These are phyloP conservation scores for Neurospora intermedia DNA, from an alignment of 495 filamentous ascomycete species.

Conservation along the genomic window DNA sequence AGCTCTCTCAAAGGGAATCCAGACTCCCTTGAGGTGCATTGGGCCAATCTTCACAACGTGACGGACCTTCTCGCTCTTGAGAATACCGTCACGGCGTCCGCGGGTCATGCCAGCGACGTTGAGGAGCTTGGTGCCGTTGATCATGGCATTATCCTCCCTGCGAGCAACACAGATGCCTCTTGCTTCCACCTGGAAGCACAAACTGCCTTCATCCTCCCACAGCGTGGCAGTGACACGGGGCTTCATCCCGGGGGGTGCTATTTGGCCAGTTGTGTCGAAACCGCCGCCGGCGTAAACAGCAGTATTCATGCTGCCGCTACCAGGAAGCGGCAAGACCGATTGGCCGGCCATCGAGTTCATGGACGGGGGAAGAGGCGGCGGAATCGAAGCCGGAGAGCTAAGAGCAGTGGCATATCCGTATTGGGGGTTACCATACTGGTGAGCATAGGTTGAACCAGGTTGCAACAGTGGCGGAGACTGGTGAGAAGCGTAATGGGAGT, in stretches of 20 bases:
- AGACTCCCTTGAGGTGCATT: conserved; percentile 98
- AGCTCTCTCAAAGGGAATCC: conserved; percentile 96
- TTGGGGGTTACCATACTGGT: conserved; percentile 47
- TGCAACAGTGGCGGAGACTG: conserved; percentile 68
- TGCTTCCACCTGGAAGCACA: conserved; percentile 97
- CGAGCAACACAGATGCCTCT: conserved; percentile 93
- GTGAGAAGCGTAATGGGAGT: conserved; percentile 61
- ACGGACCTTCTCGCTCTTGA: conserved; percentile 94
- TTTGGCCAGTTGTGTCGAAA: conserved; percentile 84
- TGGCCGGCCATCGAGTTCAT: conserved; percentile 51
- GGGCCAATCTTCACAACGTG: conserved; percentile 98
- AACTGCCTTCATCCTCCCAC: conserved; percentile 96
- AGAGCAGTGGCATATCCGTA: conserved; percentile 69
- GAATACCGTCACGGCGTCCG: conserved; percentile 86
- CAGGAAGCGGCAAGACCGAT: conserved; percentile 59
- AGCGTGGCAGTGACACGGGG: conserved; percentile 94
- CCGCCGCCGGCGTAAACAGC: conserved; percentile 44
- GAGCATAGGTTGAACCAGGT: conserved; percentile 64
- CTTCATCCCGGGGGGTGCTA: conserved; percentile 93
- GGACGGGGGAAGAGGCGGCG: conserved; percentile 37
- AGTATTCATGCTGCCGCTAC: conserved; percentile 36
- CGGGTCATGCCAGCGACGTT: conserved; percentile 98
- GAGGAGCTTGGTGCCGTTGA: conserved; percentile 93
- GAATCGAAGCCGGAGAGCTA: conserved; percentile 62
- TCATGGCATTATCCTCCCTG: conserved; percentile 97